phyloP scores from a whole-genome alignment of 345 rosid genomes.

The Brassica juncea region DNA sequence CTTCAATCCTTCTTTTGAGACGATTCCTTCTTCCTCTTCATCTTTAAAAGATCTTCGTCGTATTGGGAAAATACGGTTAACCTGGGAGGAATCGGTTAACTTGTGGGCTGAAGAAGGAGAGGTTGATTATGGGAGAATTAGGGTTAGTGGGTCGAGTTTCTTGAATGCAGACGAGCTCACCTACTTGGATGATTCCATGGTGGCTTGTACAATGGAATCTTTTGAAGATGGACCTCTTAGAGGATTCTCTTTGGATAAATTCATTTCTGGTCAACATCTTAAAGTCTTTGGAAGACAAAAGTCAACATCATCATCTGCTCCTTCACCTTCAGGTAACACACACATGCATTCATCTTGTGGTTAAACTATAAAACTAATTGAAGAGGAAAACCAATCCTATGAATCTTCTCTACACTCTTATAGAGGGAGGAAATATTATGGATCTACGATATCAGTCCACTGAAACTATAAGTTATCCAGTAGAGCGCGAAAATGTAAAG shows the following conservation, averaged over 20 bases:
- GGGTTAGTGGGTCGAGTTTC: conserved; percentile 75
- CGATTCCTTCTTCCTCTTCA: conserved; percentile 40
- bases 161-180: conserved; percentile 84
- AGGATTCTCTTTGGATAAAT: conserved; percentile 91
- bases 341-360: not conserved
- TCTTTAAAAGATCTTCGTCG: conserved; percentile 70
- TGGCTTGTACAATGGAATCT: conserved; percentile 84
- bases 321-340: conserved; percentile 55
- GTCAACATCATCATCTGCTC: conserved; percentile 48
- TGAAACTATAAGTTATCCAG: not conserved
- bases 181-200: conserved; percentile 81
- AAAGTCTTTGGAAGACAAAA: conserved; percentile 89
- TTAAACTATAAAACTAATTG: not conserved
- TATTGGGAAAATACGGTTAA: conserved; percentile 86
- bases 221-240: conserved; percentile 74
- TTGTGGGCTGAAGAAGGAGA: conserved; percentile 98
- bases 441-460: not conserved
- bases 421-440: not conserved
- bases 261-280: conserved; percentile 78
- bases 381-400: not conserved
- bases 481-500: not conserved
- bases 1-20: conserved; percentile 40
- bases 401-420: not conserved
- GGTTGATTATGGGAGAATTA: conserved; percentile 73
- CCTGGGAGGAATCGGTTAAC: conserved; percentile 95